Percentiles rank a stretch among this genome's conserved stretches.
These are phyloP conservation scores for Albatrellus ellisii DNA, from an alignment of 768 basidiomycete species.

Conservation along the genomic window DNA sequence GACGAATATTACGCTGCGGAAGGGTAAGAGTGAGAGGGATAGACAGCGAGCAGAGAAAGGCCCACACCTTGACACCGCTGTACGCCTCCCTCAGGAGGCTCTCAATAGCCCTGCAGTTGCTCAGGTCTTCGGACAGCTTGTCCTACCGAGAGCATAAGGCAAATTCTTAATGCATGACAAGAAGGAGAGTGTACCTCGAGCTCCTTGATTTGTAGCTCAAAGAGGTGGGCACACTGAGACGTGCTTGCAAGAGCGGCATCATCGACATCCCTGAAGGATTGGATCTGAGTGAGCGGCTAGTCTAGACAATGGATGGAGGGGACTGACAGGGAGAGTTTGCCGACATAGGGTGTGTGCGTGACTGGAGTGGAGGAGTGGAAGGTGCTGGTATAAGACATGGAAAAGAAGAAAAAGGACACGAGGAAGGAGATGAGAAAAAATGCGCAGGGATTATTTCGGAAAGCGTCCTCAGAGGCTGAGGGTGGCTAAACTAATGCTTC, in stretches of 20 bases:
- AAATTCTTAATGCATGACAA: background rate
- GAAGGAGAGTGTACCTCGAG: slow-evolving; percentile 11
- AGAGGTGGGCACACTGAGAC: background rate
- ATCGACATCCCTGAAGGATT: too few relatives aligned
- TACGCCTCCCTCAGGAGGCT: slow-evolving; percentile 53
- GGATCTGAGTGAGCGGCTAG: too few relatives aligned
- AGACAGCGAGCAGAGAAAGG: background rate
- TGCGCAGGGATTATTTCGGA: too few relatives aligned
- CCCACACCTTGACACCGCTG: slow-evolving; percentile 41
- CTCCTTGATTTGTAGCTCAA: slow-evolving; percentile 12
- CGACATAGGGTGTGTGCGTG: too few relatives aligned
- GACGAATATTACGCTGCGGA: slow-evolving; percentile 39
- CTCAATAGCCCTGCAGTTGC: slow-evolving; percentile 66
- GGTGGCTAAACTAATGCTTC: too few relatives aligned
- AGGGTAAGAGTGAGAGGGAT: background rate
- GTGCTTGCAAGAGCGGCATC: background rate
- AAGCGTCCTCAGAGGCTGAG: too few relatives aligned
- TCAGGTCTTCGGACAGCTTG: slow-evolving; percentile 54
- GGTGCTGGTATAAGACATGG: too few relatives aligned
- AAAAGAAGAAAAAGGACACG: too few relatives aligned
- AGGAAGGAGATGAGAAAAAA: too few relatives aligned
- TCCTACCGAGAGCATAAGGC: slow-evolving; percentile 24
- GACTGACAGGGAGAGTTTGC: too few relatives aligned
- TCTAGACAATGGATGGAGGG: too few relatives aligned
- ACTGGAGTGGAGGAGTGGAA: too few relatives aligned